Conservation (phyloP, 2,329 filamentous ascomycete species). For the Calonectria pseudoturangicola region DNA sequence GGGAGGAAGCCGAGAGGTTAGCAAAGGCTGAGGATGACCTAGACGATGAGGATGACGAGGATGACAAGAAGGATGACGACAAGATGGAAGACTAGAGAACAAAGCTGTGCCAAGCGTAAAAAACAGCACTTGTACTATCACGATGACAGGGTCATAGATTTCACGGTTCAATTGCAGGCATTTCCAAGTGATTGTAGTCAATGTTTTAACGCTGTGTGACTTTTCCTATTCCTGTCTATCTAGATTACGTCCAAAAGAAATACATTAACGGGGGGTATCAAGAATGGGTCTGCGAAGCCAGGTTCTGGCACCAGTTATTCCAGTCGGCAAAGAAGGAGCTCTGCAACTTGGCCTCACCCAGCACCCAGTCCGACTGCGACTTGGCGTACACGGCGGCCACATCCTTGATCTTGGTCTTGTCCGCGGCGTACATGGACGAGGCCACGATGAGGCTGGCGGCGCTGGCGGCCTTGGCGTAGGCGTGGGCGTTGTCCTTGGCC, state of each 20-base stretch:
- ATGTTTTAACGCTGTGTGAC: conserved; percentile 20
- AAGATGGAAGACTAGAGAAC: conserved; percentile 90
- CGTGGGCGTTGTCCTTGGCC: conserved; percentile 77
- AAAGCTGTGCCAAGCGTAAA: conserved; percentile 44
- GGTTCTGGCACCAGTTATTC: conserved; percentile 81
- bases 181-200: conserved; percentile 31
- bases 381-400: conserved; percentile 79
- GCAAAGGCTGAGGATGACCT: conserved; percentile 93
- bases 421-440: conserved; percentile 74
- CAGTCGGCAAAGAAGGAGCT: conserved; percentile 82
- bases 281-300: conserved; percentile 60
- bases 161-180: conserved; percentile 57
- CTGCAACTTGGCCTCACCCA: conserved; percentile 76
- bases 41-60: conserved; percentile 84
- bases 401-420: conserved; percentile 71
- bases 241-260: not conserved
- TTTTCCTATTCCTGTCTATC: conserved; percentile 43
- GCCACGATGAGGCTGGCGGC: conserved; percentile 81
- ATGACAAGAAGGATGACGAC: conserved; percentile 78
- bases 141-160: conserved; percentile 60
- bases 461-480: conserved; percentile 85
- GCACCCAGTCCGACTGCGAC: conserved; percentile 75
- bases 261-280: conserved; percentile 45
- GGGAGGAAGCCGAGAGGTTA: conserved; percentile 93
- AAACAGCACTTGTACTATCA: conserved; percentile 60